phyloP scores from a whole-genome alignment of 768 basidiomycete genomes.

The Rhizopogon sp. region DNA sequence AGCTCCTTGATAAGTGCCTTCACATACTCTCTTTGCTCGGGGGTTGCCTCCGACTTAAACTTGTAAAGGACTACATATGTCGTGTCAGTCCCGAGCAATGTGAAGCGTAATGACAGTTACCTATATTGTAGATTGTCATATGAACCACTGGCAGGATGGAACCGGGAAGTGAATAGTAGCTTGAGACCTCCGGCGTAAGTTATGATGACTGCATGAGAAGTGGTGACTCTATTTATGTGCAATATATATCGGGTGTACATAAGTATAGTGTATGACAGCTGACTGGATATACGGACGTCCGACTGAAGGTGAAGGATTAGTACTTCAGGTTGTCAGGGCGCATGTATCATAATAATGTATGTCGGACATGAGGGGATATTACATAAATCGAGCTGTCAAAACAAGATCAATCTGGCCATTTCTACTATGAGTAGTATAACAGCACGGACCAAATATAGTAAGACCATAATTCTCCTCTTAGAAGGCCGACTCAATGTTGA shows the following conservation, averaged over 20 bases:
- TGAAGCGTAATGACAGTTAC: neutral
- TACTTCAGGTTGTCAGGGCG: neutral
- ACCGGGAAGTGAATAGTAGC: neutral
- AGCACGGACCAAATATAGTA: neutral
- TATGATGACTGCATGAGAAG: neutral
- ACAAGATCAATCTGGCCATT: neutral
- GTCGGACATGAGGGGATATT: too few relatives aligned
- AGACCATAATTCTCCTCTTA: neutral
- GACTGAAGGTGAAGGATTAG: neutral
- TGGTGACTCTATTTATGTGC: neutral
- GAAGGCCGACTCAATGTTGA: conserved; percentile 13
- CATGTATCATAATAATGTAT: neutral
- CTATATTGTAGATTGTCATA: neutral
- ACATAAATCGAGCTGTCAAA: too few relatives aligned
- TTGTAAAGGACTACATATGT: conserved; percentile 5
- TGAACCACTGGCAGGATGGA: neutral
- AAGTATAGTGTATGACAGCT: neutral
- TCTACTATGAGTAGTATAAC: neutral
- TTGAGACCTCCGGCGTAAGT: neutral
- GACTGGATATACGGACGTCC: neutral
- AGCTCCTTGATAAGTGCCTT: neutral
- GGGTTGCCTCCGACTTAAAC: conserved; percentile 5
- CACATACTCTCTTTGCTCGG: conserved; percentile 7
- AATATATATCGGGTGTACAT: neutral
- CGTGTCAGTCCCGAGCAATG: conserved; percentile 1